Evolutionary conservation across 2,329 filamentous ascomycete species (phyloP).

Genomic region (Scedosporium aurantiacum): DNA sequence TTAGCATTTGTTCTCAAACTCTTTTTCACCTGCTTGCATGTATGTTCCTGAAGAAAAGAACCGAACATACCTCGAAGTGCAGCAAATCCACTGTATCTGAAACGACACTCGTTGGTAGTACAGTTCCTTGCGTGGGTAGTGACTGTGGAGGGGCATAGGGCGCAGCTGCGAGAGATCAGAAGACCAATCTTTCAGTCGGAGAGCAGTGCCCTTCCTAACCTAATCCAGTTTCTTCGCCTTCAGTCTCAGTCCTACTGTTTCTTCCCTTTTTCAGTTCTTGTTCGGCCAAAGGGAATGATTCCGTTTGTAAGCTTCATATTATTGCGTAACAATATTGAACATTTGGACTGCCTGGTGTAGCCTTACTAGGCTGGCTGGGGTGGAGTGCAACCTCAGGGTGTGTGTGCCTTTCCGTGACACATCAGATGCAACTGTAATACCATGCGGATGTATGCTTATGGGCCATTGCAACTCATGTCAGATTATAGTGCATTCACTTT

Average conservation of each 20-base stretch:
- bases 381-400: not conserved
- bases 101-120: not conserved
- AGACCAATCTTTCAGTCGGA: not conserved
- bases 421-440: not conserved
- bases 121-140: too few relatives aligned
- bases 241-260: not conserved
- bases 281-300: not conserved
- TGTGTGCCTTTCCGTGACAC: not conserved
- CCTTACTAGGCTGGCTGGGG: not conserved
- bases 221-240: not conserved
- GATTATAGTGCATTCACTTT: not conserved
- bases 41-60: not conserved
- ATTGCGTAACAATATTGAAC: not conserved
- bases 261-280: not conserved
- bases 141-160: too few relatives aligned
- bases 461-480: not conserved
- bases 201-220: not conserved
- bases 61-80: not conserved
- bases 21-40: too few relatives aligned
- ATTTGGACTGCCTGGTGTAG: not conserved
- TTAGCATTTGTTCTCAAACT: not conserved
- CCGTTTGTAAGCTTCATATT: not conserved
- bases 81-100: not conserved
- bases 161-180: not conserved
- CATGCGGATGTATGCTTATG: too few relatives aligned